Percentiles rank a stretch among this genome's conserved stretches.
Evolutionary conservation across 2,329 filamentous ascomycete genomes (phyloP).

Genomic region (Xenoacremonium recifei): DNA sequence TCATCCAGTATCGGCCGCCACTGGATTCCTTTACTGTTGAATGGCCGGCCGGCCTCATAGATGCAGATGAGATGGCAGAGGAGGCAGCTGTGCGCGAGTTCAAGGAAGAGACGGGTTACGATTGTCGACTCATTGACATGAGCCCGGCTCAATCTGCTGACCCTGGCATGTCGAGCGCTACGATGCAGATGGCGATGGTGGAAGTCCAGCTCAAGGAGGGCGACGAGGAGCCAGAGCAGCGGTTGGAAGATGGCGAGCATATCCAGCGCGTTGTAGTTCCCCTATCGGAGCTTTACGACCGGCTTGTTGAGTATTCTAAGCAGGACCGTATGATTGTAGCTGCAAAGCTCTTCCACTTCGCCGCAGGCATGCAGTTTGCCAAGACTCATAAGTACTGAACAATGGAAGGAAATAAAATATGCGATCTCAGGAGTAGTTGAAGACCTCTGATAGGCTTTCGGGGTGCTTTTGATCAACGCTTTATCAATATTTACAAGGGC

Average conservation of each 20-base stretch:
- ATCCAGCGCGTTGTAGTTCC: constrained; percentile 23
- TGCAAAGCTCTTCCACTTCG: constrained; percentile 27
- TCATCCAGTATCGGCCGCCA: constrained; percentile 26
- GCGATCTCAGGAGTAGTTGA: too few relatives aligned
- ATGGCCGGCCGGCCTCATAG: constrained; percentile 25
- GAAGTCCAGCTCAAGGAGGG: constrained; percentile 20
- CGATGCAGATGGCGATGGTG: constrained; percentile 27
- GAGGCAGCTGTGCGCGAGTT: constrained; percentile 24
- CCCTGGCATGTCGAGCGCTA: constrained; percentile 25
- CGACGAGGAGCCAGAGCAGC: constrained; percentile 19
- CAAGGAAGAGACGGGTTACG: constrained; percentile 25
- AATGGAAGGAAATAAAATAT: neutral
- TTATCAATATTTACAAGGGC: too few relatives aligned
- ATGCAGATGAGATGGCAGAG: constrained; percentile 23
- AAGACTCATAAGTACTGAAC: constrained; percentile 24
- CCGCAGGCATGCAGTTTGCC: constrained; percentile 27
- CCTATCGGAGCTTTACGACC: constrained; percentile 21
- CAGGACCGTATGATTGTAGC: constrained; percentile 21
- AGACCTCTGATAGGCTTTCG: too few relatives aligned
- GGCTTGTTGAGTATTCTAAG: constrained; percentile 24
- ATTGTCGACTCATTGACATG: constrained; percentile 20
- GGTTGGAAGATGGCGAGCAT: constrained; percentile 24
- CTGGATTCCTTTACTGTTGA: constrained; percentile 26
- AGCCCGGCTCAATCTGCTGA: constrained; percentile 22
- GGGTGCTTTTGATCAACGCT: too few relatives aligned